Conservation (phyloP, 305 asterid species). For the Andrographis paniculata region DNA sequence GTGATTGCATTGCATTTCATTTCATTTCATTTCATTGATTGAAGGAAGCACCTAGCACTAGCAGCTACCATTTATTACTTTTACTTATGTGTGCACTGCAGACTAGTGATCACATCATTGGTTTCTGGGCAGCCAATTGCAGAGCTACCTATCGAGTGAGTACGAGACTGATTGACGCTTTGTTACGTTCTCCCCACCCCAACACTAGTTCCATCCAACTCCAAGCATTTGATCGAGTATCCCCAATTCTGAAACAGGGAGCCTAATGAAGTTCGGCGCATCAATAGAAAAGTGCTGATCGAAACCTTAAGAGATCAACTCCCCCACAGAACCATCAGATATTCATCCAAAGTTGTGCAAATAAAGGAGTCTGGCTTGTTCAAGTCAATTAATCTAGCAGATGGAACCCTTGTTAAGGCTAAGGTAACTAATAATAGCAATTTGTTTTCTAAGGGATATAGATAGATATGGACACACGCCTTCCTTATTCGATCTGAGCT, state of each 20-base stretch:
- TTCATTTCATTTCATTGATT: too few species aligned
- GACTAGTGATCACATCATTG: slow-evolving; percentile 30
- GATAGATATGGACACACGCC: not conserved
- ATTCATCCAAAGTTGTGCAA: slow-evolving; percentile 28
- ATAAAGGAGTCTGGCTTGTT: slow-evolving; percentile 28
- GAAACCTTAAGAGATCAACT: slow-evolving; percentile 26
- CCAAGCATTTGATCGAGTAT: too few species aligned
- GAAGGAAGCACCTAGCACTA: too few species aligned
- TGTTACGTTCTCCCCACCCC: too few species aligned
- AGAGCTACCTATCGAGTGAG: slow-evolving; percentile 26
- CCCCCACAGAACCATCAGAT: slow-evolving; percentile 28
- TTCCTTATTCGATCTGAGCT: not conserved
- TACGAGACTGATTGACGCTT: too few species aligned
- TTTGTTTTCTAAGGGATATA: too few species aligned
- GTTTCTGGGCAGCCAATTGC: slow-evolving; percentile 32
- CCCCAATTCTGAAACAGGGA: too few species aligned
- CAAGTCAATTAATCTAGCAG: slow-evolving; percentile 29
- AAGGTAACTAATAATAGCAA: too few species aligned
- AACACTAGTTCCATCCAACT: too few species aligned
- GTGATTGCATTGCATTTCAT: not conserved
- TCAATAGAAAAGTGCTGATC: slow-evolving; percentile 27
- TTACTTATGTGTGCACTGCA: slow-evolving; percentile 21
- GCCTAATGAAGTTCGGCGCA: slow-evolving; percentile 26
- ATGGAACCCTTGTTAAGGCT: slow-evolving; percentile 28
- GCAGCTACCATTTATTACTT: not conserved